A percentile compares a stretch with the other conserved stretches of the same genome.
Conservation (phyloP, 495 filamentous ascomycete genomes). For the Halenospora varia region DNA sequence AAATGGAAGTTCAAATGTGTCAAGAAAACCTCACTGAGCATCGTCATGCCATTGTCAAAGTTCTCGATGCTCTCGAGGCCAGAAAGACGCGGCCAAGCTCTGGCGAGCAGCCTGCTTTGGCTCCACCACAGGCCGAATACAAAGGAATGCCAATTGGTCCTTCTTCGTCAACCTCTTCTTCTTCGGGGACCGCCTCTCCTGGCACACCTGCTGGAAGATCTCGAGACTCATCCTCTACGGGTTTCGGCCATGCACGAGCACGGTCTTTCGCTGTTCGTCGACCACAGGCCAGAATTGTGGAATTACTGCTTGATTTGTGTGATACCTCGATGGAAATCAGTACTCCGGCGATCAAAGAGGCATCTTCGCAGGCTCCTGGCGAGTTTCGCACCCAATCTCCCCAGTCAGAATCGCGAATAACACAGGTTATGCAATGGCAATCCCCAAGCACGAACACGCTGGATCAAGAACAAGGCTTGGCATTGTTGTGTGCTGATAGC, state of each 20-base stretch:
- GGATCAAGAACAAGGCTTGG: slow-evolving; percentile 92
- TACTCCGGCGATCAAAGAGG: slow-evolving; percentile 85
- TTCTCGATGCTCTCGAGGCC: slow-evolving; percentile 86
- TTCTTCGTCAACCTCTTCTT: slow-evolving; percentile 56
- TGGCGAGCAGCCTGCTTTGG: slow-evolving; percentile 46
- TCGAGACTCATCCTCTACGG: slow-evolving; percentile 72
- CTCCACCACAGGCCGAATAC: slow-evolving; percentile 71
- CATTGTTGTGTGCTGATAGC: slow-evolving; percentile 83
- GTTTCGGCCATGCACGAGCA: slow-evolving; percentile 66
- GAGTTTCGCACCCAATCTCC: slow-evolving; percentile 89
- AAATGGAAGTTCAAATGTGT: slow-evolving; percentile 94
- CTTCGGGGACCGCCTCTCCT: slow-evolving; percentile 64
- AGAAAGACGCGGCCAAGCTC: slow-evolving; percentile 62
- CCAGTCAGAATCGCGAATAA: slow-evolving; percentile 87
- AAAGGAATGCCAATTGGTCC: slow-evolving; percentile 87
- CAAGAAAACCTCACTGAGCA: slow-evolving; percentile 94
- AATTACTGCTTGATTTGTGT: slow-evolving; percentile 89
- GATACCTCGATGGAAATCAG: slow-evolving; percentile 95
- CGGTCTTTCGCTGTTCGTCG: slow-evolving; percentile 83
- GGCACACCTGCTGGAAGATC: slow-evolving; percentile 64
- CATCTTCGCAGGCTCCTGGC: slow-evolving; percentile 56
- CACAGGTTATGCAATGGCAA: slow-evolving; percentile 93
- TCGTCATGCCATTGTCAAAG: slow-evolving; percentile 90
- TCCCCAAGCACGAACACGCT: slow-evolving; percentile 84
- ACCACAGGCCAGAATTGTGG: slow-evolving; percentile 86